Evolutionary conservation across 345 rosid species (phyloP).

Genomic region (Salix brachista): DNA sequence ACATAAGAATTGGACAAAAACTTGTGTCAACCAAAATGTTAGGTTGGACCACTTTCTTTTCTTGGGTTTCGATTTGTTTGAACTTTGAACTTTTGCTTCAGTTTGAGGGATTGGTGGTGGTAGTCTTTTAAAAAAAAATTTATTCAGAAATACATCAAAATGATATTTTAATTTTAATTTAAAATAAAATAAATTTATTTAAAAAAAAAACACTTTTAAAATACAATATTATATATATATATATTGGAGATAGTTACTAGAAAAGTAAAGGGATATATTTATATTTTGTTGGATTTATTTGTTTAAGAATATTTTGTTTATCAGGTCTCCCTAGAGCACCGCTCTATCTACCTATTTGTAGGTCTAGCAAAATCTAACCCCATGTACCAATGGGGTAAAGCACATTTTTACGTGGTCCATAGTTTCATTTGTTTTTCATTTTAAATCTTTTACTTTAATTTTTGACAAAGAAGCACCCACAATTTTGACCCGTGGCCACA

Average conservation of each 20-base stretch:
- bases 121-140: no score
- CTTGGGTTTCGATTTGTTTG: neutral
- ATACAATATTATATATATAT: no score
- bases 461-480: neutral
- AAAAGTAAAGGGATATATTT: neutral
- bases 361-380: no score
- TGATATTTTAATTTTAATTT: no score
- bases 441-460: neutral
- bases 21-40: neutral
- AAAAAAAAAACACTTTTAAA: no score
- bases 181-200: no score
- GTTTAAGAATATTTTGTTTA: neutral
- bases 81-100: neutral
- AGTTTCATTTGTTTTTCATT: no score
- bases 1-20: neutral
- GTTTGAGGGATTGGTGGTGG: fast-evolving
- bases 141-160: no score
- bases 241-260: no score
- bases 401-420: no score
- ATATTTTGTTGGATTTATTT: neutral
- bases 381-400: no score
- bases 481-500: neutral
- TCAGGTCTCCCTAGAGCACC: no score
- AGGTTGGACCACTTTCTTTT: neutral
- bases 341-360: neutral